Conservation (phyloP, 2,329 filamentous ascomycete species). For the Whalleya microplaca region DNA sequence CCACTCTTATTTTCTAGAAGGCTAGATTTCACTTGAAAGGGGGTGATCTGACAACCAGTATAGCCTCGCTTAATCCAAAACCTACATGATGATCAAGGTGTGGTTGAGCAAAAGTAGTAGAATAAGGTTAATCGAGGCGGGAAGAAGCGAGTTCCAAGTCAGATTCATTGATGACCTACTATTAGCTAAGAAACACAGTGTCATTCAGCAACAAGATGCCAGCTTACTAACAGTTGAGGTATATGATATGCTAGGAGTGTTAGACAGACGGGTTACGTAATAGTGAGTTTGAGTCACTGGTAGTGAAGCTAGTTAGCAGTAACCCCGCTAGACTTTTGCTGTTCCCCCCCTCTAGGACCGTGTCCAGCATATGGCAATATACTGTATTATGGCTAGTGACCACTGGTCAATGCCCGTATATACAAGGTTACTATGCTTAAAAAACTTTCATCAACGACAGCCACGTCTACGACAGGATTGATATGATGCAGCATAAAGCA, state of each 20-base stretch:
- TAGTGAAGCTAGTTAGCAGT: too few relatives aligned
- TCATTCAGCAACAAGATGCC: not conserved
- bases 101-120: not conserved
- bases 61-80: not conserved
- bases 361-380: not conserved
- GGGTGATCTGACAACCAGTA: not conserved
- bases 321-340: not conserved
- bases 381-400: not conserved
- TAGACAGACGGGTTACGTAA: not conserved
- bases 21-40: not conserved
- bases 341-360: not conserved
- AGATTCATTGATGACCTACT: not conserved
- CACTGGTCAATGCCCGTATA: too few relatives aligned
- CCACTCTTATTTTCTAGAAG: not conserved
- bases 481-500: conserved; percentile 10
- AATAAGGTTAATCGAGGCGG: not conserved
- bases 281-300: not conserved
- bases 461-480: conserved; percentile 14
- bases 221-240: too few relatives aligned
- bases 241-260: not conserved
- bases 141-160: not conserved
- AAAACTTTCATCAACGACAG: conserved; percentile 4
- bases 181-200: not conserved
- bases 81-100: not conserved
- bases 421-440: conserved; percentile 12